Evolutionary conservation across 2,329 filamentous ascomycete species (phyloP), one percentile per base, ranked within the genome.

Genomic region (Colletotrichum sp.): DNA sequence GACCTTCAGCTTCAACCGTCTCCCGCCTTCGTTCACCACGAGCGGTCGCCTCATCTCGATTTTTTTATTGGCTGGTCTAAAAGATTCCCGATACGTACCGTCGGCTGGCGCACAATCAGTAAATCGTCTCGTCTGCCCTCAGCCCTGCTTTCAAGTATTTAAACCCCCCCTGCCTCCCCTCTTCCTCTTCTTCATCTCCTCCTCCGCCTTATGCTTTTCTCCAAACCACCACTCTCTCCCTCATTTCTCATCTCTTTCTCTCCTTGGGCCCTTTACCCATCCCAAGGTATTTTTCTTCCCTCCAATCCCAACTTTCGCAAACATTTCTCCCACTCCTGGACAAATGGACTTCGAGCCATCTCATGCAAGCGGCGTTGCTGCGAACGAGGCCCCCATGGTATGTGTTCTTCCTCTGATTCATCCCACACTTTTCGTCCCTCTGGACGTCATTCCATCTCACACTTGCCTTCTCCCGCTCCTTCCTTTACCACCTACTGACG

Each of bases 161-260:
- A 52, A 52, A 3, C 6, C n/a, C n/a, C n/a, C 44, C n/a, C n/a
- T 21, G 0, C 44, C 0, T 21, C 6, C n/a, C 44, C 0, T 21
- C 2, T 0, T 8, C n/a, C n/a, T 24, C 44, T 1, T 0, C 44
- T 52, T 52, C 44, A 52, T 21, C 44, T 52, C 44, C 3, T 24
- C 44, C 44, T 21, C 44, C 3, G 1, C 18, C 0, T 52, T 3
- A 7, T 52, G 0, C n/a, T 52, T 21, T 52, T 1, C 39, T 49
- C 18, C 39, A 49, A 1, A 49, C 1, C 12, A 21, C 44, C 10
- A 21, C 10, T 52, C 1, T 52, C 2, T 21, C 12, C 44, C n/a
- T 52, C n/a, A 13, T 2, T 0, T 0, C n/a, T 13, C 2, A 13
- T 0, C 0, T 52, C 12, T 13, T 52, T 1, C n/a, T 49, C 2